Conservation (phyloP, 2,329 filamentous ascomycete species). For the Scytalidium lignicola region DNA sequence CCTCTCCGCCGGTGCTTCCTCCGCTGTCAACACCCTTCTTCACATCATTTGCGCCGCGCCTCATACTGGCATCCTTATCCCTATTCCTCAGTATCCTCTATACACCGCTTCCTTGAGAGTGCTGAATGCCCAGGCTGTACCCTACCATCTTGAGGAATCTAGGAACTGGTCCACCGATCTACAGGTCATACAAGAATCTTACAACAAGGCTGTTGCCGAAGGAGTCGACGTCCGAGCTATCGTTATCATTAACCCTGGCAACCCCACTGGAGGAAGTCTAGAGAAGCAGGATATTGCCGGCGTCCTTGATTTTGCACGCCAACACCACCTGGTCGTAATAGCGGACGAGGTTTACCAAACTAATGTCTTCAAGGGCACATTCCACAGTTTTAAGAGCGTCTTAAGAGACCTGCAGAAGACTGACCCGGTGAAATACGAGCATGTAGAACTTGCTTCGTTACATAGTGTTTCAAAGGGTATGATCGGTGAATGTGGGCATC, state of each 20-base stretch:
- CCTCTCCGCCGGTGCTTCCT: slow-evolving; percentile 85
- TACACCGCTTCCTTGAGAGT: slow-evolving; percentile 91
- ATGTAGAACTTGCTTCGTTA: slow-evolving; percentile 83
- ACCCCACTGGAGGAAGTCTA: slow-evolving; percentile 89
- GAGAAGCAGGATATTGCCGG: slow-evolving; percentile 71
- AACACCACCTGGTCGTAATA: slow-evolving; percentile 82
- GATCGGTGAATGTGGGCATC: slow-evolving; percentile 97
- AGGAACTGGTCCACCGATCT: slow-evolving; percentile 86
- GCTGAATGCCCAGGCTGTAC: slow-evolving; percentile 80
- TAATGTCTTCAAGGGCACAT: slow-evolving; percentile 92
- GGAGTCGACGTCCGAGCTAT: slow-evolving; percentile 88
- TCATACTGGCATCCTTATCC: slow-evolving; percentile 80
- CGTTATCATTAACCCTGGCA: slow-evolving; percentile 97
- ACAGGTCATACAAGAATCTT: slow-evolving; percentile 65
- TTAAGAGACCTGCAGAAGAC: slow-evolving; percentile 76
- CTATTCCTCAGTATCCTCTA: slow-evolving; percentile 95
- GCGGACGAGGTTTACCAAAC: slow-evolving; percentile 99
- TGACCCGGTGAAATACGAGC: slow-evolving; percentile 70
- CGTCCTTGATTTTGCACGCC: slow-evolving; percentile 80
- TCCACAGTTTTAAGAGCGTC: slow-evolving; percentile 91
- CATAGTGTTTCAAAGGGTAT: slow-evolving; percentile 97
- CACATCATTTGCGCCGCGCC: slow-evolving; percentile 78
- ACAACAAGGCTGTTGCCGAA: slow-evolving; percentile 67
- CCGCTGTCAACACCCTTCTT: slow-evolving; percentile 89
- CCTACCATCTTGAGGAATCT: slow-evolving; percentile 88